Evolutionary conservation across 2,329 filamentous ascomycete genomes (phyloP).

Genomic region (Paecilomyces niveus): DNA sequence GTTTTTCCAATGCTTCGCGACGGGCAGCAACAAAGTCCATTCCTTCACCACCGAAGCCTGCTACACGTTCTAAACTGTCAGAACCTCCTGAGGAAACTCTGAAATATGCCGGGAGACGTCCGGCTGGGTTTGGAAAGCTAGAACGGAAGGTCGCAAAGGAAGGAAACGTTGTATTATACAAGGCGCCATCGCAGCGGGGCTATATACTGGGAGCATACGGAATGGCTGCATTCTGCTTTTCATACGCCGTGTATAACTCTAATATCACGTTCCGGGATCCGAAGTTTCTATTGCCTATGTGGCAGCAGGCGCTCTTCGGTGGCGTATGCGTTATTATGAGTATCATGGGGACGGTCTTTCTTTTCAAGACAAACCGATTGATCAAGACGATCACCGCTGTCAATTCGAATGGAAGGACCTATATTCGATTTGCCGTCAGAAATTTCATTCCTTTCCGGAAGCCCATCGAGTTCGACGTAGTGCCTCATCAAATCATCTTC

Average conservation of each 20-base stretch:
- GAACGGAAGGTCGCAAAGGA: constrained; percentile 46
- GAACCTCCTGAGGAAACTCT: constrained; percentile 11
- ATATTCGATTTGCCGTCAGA: constrained; percentile 29
- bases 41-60: constrained; percentile 9
- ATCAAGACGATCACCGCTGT: constrained; percentile 54
- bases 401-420: constrained; percentile 20
- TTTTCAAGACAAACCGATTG: constrained; percentile 51
- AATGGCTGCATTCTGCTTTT: constrained; percentile 48
- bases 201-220: constrained; percentile 56
- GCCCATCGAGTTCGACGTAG: constrained; percentile 23
- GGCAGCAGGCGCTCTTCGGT: constrained; percentile 53
- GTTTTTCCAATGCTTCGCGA: constrained; percentile 21
- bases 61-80: constrained; percentile 6
- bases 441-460: constrained; percentile 32
- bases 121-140: constrained; percentile 45
- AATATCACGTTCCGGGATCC: constrained; percentile 44
- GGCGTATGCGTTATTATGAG: constrained; percentile 55
- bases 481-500: constrained; percentile 28
- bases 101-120: constrained; percentile 17
- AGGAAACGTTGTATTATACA: constrained; percentile 55
- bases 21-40: constrained; percentile 11
- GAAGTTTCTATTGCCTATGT: constrained; percentile 47
- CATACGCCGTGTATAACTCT: constrained; percentile 46
- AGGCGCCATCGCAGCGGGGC: constrained; percentile 56
- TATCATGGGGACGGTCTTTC: constrained; percentile 53